These are phyloP conservation scores for Chlorella sp. DNA, from an alignment of 139 green algal species.

Conservation along the genomic window DNA sequence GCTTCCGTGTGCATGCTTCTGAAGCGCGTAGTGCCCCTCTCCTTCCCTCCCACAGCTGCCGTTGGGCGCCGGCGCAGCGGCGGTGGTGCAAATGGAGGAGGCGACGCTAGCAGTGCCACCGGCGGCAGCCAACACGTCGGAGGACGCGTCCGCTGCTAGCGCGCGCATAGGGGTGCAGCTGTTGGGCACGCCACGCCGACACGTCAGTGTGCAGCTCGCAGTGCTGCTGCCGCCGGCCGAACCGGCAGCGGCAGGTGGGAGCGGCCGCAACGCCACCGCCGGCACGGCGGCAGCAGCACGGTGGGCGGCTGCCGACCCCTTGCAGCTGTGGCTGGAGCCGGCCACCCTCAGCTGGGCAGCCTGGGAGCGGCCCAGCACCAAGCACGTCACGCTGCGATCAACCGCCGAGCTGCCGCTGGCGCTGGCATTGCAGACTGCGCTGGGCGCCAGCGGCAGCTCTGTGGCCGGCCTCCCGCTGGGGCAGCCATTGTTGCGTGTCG, in stretches of 20 bases:
- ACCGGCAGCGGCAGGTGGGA: not conserved
- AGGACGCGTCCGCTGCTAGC: not conserved
- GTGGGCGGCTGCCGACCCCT: constrained; percentile 8
- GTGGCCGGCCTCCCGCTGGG: not conserved
- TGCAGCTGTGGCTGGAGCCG: constrained; percentile 20
- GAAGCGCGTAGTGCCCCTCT: not conserved
- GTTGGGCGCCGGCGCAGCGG: not conserved
- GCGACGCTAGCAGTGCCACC: not conserved
- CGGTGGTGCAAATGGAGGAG: constrained; percentile 13
- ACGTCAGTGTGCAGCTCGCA: not conserved
- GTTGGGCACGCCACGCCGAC: not conserved
- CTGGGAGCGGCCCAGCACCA: not conserved
- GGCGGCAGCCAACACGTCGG: no score
- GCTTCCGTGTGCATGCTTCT: not conserved
- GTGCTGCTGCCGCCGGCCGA: not conserved
- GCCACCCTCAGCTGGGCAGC: not conserved
- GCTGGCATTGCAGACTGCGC: not conserved
- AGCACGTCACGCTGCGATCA: not conserved
- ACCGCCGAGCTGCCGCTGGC: constrained; percentile 7
- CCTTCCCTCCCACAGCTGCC: not conserved
- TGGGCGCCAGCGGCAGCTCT: not conserved
- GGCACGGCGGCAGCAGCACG: not conserved
- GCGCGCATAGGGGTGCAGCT: not conserved
- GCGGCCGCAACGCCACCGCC: not conserved
- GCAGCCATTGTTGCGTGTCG: constrained; percentile 11